These are phyloP conservation scores for Microsporum canis DNA, from an alignment of 2,329 filamentous ascomycete species.

Conservation along the genomic window DNA sequence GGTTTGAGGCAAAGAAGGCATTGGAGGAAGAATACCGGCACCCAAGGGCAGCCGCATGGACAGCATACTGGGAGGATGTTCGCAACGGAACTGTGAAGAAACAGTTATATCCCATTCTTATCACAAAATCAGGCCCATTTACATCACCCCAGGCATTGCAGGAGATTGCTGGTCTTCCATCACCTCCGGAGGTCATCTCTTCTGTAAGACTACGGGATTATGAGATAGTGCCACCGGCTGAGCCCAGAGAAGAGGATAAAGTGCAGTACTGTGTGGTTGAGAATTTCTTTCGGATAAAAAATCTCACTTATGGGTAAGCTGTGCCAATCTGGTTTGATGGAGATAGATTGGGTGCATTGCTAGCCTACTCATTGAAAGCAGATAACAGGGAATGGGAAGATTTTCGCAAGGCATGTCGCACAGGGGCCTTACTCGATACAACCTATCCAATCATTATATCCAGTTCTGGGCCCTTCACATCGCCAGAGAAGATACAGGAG, in stretches of 20 bases:
- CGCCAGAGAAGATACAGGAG: not conserved
- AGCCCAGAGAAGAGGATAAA: not conserved
- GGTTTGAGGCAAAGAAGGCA: not conserved
- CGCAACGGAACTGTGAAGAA: not conserved
- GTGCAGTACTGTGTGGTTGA: not conserved
- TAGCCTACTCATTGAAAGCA: not conserved
- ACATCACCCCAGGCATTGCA: not conserved
- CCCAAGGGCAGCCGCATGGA: not conserved
- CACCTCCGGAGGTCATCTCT: not conserved
- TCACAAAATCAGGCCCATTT: not conserved
- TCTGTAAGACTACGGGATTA: not conserved
- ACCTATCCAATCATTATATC: not conserved
- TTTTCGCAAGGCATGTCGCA: not conserved
- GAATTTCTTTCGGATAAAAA: not conserved
- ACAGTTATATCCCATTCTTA: not conserved
- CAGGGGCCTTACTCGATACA: not conserved
- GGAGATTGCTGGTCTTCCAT: not conserved
- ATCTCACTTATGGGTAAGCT: not conserved
- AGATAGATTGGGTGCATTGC: not conserved
- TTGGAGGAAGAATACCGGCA: not conserved
- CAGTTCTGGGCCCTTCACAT: not conserved
- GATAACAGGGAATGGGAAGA: not conserved
- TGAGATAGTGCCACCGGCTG: not conserved
- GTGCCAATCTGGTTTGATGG: not conserved
- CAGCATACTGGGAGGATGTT: not conserved